Evolutionary conservation across 1,139 yeast species (phyloP).

Genomic region (Pichia sp.): DNA sequence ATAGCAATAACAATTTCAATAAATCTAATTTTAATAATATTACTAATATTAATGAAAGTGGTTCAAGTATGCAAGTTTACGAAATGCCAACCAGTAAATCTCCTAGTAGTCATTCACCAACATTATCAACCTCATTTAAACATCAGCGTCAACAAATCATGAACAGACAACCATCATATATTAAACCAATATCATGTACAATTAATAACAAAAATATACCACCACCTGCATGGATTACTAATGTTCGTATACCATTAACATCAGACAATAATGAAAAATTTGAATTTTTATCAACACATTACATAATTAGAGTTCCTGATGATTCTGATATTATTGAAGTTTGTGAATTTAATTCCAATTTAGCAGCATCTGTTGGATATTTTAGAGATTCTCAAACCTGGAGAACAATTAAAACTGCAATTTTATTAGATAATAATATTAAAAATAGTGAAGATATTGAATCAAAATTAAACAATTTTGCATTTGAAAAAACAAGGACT

Average conservation of each 20-base stretch:
- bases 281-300: constrained; percentile 38
- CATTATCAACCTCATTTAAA: constrained; percentile 7
- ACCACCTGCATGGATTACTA: constrained; percentile 41
- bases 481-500: constrained; percentile 3
- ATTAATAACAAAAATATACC: neutral
- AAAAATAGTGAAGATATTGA: constrained; percentile 7
- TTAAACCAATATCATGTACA: neutral
- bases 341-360: constrained; percentile 53
- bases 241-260: constrained; percentile 40
- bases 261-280: constrained; percentile 39
- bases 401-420: constrained; percentile 54
- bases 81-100: constrained; percentile 4
- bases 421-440: constrained; percentile 37
- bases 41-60: neutral
- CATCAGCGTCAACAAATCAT: constrained; percentile 9
- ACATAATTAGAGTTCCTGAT: constrained; percentile 41
- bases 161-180: constrained; percentile 10
- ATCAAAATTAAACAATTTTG: constrained; percentile 7
- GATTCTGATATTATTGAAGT: constrained; percentile 46
- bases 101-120: constrained; percentile 5
- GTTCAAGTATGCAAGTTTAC: constrained; percentile 6
- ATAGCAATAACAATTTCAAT: neutral
- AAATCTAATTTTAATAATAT: neutral
- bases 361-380: constrained; percentile 49
- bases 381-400: constrained; percentile 63